phyloP scores from a whole-genome alignment of 139 green algal genomes.

The Edaphochlamys debaryana region DNA sequence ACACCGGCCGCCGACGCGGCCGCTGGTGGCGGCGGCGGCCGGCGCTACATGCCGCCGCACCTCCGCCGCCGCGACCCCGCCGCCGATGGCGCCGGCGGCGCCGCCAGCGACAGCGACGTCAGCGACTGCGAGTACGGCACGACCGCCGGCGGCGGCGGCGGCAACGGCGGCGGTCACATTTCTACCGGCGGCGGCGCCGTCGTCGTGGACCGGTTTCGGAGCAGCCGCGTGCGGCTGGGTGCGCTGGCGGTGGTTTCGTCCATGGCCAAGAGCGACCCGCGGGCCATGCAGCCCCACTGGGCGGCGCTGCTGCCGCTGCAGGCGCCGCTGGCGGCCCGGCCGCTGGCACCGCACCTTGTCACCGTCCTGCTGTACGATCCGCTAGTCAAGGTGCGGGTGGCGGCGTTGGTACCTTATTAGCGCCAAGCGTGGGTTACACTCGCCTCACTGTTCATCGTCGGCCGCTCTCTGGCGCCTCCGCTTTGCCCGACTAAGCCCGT shows the following conservation, averaged over 20 bases:
- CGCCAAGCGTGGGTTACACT: no score
- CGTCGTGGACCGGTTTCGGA: slow-evolving; percentile 19
- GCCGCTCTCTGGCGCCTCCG: no score
- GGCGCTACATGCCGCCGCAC: slow-evolving; percentile 29
- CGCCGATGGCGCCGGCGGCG: background rate
- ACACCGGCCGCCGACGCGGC: background rate
- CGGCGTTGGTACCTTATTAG: no score
- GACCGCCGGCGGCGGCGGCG: background rate
- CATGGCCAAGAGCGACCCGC: slow-evolving; percentile 66
- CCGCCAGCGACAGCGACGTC: slow-evolving; percentile 19
- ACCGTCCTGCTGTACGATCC: slow-evolving; percentile 75
- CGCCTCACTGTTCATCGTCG: background rate
- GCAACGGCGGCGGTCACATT: no score
- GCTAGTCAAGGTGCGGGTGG: slow-evolving; percentile 48
- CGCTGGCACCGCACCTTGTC: slow-evolving; percentile 55
- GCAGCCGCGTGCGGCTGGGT: slow-evolving; percentile 53
- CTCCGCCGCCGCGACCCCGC: slow-evolving; percentile 14
- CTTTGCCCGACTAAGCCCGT: no score
- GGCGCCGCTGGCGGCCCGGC: slow-evolving; percentile 52
- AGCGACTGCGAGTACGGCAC: slow-evolving; percentile 5
- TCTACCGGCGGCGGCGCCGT: background rate
- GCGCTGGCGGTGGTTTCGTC: slow-evolving; percentile 64
- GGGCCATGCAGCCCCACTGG: slow-evolving; percentile 71
- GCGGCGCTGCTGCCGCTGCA: slow-evolving; percentile 64
- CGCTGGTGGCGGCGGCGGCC: background rate